Percentiles rank a stretch among this genome's conserved stretches.
These are phyloP conservation scores for Sporothrix brunneoviolacea DNA, from an alignment of 2,329 filamentous ascomycete species.

Conservation along the genomic window DNA sequence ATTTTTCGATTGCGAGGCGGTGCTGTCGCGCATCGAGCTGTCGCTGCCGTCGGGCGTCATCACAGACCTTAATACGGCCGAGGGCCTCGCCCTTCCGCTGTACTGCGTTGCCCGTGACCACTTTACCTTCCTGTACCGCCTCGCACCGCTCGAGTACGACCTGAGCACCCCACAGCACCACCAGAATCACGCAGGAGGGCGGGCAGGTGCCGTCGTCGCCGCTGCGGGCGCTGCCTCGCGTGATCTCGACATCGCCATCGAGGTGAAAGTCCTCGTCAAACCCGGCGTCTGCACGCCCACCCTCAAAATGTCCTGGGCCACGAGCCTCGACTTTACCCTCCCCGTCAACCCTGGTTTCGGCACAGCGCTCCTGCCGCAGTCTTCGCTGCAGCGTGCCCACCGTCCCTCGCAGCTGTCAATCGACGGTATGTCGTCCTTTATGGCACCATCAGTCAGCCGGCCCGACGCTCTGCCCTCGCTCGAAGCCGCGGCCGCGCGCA, in stretches of 20 bases:
- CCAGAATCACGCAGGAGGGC: background rate
- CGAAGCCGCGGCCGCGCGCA: constrained; percentile 43
- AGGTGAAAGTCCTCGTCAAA: constrained; percentile 49
- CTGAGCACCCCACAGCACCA: constrained; percentile 28
- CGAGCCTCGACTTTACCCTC: constrained; percentile 61
- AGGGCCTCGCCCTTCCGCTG: constrained; percentile 47
- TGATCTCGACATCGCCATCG: constrained; percentile 54
- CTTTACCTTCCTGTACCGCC: constrained; percentile 65
- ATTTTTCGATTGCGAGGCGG: constrained; percentile 60
- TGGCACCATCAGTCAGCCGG: constrained; percentile 49
- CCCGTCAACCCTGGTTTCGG: constrained; percentile 59
- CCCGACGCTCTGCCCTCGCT: constrained; percentile 55
- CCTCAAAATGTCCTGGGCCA: constrained; percentile 61
- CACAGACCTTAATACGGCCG: constrained; percentile 44
- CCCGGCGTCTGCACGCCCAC: constrained; percentile 53
- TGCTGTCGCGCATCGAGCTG: constrained; percentile 53
- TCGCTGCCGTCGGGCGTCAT: constrained; percentile 51
- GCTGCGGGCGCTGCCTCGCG: constrained; percentile 26
- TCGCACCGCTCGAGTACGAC: constrained; percentile 47
- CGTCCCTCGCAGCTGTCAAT: constrained; percentile 60
- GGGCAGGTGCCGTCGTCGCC: background rate
- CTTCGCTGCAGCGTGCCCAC: constrained; percentile 53
- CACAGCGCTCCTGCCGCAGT: constrained; percentile 39
- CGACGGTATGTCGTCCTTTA: constrained; percentile 48
- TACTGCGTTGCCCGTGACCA: constrained; percentile 66